These are phyloP conservation scores for Escallonia herrerae DNA, from an alignment of 129 eudicot species.

Conservation along the genomic window DNA sequence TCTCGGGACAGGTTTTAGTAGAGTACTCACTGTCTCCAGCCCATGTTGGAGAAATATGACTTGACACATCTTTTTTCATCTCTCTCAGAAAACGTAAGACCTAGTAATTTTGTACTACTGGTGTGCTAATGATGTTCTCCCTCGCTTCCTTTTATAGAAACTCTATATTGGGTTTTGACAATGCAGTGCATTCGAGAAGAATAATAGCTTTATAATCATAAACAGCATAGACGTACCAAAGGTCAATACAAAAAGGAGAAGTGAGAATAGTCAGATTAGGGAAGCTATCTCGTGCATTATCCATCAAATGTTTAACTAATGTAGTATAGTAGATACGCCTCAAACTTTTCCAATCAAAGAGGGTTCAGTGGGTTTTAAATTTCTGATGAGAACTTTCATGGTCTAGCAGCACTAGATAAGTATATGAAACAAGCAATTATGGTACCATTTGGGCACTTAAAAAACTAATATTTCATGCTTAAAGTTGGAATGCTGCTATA, in stretches of 20 bases:
- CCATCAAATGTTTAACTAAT: slow-evolving; percentile 27
- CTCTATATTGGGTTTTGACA: slow-evolving; percentile 31
- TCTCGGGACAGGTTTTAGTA: slow-evolving; percentile 31
- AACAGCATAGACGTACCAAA: slow-evolving; percentile 28
- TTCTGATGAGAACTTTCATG: slow-evolving; percentile 13
- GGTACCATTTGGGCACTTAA: slow-evolving; percentile 20
- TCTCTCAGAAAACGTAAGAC: slow-evolving; percentile 10
- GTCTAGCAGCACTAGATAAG: slow-evolving; percentile 10
- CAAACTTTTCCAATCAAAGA: slow-evolving; percentile 34
- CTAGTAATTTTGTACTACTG: slow-evolving; percentile 7
- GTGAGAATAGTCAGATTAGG: slow-evolving; percentile 67
- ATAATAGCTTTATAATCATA: slow-evolving; percentile 24
- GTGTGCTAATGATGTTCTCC: slow-evolving; percentile 26
- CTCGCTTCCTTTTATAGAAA: slow-evolving; percentile 66
- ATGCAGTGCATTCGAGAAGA: slow-evolving; percentile 27
- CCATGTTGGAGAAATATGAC: slow-evolving; percentile 36
- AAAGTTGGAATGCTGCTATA: slow-evolving; percentile 23
- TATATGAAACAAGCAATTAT: slow-evolving; percentile 18
- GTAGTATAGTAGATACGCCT: slow-evolving; percentile 56
- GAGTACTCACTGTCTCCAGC: slow-evolving; percentile 32
- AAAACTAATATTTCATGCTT: slow-evolving; percentile 33
- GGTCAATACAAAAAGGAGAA: slow-evolving; percentile 28
- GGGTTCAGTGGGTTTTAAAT: slow-evolving; percentile 42
- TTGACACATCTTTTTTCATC: slow-evolving; percentile 26
- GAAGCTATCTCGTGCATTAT: slow-evolving; percentile 61